Conservation (phyloP, 495 filamentous ascomycete species). For the Aspergillus asperescens region DNA sequence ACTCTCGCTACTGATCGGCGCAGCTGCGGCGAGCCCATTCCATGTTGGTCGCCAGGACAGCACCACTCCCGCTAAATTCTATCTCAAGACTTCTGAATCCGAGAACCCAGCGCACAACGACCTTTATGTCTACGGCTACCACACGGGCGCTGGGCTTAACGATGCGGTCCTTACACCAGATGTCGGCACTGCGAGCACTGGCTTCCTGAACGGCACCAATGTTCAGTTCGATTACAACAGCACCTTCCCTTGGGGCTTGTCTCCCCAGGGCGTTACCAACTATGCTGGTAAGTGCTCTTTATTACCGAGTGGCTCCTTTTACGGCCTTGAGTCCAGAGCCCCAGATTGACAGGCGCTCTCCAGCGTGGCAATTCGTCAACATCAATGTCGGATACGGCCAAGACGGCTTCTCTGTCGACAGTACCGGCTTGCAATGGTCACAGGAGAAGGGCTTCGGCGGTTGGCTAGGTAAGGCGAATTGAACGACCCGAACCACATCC, state of each 20-base stretch:
- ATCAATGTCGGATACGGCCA: conserved; percentile 39
- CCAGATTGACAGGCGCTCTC: no score
- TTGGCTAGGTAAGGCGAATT: conserved; percentile 41
- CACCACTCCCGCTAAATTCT: conserved; percentile 29
- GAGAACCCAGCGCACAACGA: conserved; percentile 30
- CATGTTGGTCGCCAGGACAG: conserved; percentile 6
- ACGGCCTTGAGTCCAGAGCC: no score
- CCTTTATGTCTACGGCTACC: conserved; percentile 45
- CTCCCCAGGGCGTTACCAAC: conserved; percentile 22
- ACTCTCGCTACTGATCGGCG: conserved; percentile 26
- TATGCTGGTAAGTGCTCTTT: conserved; percentile 27
- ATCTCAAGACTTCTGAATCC: conserved; percentile 39
- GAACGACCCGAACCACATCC: not conserved
- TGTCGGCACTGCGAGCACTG: conserved; percentile 21
- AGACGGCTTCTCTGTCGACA: conserved; percentile 37
- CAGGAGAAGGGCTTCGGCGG: conserved; percentile 39
- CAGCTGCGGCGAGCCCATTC: conserved; percentile 23
- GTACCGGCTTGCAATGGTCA: conserved; percentile 35
- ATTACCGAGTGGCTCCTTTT: not conserved
- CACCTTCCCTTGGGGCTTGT: conserved; percentile 36
- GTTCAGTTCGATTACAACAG: conserved; percentile 33
- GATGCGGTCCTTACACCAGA: conserved; percentile 39
- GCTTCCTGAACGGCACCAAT: conserved; percentile 42
- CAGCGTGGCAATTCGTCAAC: conserved; percentile 39
- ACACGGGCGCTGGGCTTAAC: conserved; percentile 44